These are phyloP conservation scores for Haemoproteus tartakovskyi DNA, from an alignment of 169 alveolate genomes.

Conservation along the genomic window DNA sequence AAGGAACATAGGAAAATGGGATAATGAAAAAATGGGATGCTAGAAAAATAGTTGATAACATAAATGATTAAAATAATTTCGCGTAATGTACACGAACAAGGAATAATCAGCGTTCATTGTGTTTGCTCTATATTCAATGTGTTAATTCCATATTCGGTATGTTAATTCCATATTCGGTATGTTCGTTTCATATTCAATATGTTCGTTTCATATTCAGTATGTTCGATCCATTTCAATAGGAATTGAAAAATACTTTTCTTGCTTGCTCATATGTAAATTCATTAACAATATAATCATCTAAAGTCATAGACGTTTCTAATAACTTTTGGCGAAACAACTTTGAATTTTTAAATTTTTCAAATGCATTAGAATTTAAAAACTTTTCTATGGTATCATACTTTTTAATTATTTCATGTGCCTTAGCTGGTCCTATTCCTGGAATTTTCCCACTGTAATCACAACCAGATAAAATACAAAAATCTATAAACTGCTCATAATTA, in stretches of 20 bases:
- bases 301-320: slow-evolving; percentile 31
- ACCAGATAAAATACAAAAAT: slow-evolving; percentile 97
- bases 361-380: slow-evolving; percentile 46
- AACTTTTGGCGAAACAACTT: slow-evolving; percentile 29
- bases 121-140: no score
- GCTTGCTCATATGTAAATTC: slow-evolving; percentile 65
- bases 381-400: slow-evolving; percentile 87
- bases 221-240: no score
- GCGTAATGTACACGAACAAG: no score
- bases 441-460: slow-evolving; percentile 96
- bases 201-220: no score
- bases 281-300: slow-evolving; percentile 46
- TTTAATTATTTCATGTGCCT: slow-evolving; percentile 90
- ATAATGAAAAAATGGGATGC: no score
- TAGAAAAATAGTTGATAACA: no score
- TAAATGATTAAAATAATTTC: no score
- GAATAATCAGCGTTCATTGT: no score
- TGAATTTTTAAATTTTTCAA: slow-evolving; percentile 48
- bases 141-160: no score
- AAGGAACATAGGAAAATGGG: no score
- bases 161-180: no score
- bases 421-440: slow-evolving; percentile 93
- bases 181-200: no score
- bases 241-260: slow-evolving; percentile 53
- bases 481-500: slow-evolving; percentile 92